phyloP scores from a whole-genome alignment of 805 yeast genomes.

The Lipomyces sp. region DNA sequence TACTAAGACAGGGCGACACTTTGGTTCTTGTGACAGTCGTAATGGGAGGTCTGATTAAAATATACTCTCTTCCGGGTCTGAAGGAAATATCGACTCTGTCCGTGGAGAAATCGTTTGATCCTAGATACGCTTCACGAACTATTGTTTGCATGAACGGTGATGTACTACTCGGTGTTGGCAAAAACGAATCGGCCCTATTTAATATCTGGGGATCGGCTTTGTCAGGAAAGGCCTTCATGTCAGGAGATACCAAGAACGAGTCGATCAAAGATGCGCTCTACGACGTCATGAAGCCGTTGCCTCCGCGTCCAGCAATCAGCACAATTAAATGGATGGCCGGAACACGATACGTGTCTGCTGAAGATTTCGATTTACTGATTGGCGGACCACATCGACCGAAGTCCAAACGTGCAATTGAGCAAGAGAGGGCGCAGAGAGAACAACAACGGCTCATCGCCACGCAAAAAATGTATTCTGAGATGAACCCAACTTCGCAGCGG shows the following conservation, averaged over 20 bases:
- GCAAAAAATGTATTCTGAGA: constrained; percentile 4
- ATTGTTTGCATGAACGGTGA: constrained; percentile 45
- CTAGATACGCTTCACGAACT: constrained; percentile 29
- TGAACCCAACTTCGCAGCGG: not conserved
- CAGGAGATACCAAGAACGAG: constrained; percentile 18
- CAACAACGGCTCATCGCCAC: constrained; percentile 29
- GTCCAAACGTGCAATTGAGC: constrained; percentile 43
- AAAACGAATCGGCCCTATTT: constrained; percentile 53
- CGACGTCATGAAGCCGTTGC: constrained; percentile 63
- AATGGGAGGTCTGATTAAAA: constrained; percentile 48
- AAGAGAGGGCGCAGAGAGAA: constrained; percentile 31
- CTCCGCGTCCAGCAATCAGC: constrained; percentile 75
- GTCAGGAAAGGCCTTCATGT: constrained; percentile 3
- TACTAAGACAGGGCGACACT: constrained; percentile 46
- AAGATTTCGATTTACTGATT: constrained; percentile 61
- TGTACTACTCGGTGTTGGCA: constrained; percentile 50
- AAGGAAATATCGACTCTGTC: constrained; percentile 26
- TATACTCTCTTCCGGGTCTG: constrained; percentile 30
- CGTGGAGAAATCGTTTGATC: constrained; percentile 25
- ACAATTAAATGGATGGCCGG: constrained; percentile 87
- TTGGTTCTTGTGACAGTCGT: constrained; percentile 46
- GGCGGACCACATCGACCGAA: constrained; percentile 73
- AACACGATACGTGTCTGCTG: constrained; percentile 53
- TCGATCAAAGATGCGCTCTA: constrained; percentile 56
- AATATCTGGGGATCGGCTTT: constrained; percentile 48